Conservation (phyloP, 2,329 filamentous ascomycete genomes). For the Botrytis pseudocinerea region DNA sequence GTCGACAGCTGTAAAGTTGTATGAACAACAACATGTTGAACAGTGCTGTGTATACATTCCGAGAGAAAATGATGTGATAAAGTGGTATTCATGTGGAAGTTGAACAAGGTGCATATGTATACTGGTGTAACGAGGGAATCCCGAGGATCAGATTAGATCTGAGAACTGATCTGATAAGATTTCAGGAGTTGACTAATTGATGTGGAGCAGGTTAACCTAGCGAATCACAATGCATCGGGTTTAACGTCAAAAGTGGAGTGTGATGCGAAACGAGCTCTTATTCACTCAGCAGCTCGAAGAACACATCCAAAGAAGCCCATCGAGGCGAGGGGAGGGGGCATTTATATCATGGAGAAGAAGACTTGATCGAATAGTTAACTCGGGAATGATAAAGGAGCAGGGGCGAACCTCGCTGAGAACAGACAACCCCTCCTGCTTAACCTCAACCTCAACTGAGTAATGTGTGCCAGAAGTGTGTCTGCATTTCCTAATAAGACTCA, state of each 20-base stretch:
- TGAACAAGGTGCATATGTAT: neutral
- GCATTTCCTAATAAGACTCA: neutral
- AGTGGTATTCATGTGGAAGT: slow-evolving; percentile 13
- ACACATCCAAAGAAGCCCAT: neutral
- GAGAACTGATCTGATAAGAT: slow-evolving; percentile 16
- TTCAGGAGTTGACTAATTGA: neutral
- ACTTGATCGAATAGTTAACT: neutral
- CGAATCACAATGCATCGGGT: neutral
- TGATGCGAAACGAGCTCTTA: neutral
- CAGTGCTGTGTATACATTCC: slow-evolving; percentile 8
- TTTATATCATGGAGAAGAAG: neutral
- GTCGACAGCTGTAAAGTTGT: neutral
- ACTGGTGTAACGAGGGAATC: neutral
- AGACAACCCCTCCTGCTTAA: neutral
- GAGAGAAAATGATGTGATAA: neutral
- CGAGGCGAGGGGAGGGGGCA: neutral
- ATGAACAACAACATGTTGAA: neutral
- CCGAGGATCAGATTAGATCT: slow-evolving; percentile 17
- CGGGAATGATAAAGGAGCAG: neutral
- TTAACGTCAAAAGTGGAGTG: neutral
- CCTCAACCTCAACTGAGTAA: neutral
- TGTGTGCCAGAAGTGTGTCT: neutral
- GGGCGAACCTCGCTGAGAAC: neutral
- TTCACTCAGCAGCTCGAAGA: neutral
- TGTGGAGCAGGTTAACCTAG: neutral